Evolutionary conservation across 2,329 filamentous ascomycete species (phyloP), one percentile per base, ranked within the genome.

Genomic region (Phaeosphaeriaceae sp.): DNA sequence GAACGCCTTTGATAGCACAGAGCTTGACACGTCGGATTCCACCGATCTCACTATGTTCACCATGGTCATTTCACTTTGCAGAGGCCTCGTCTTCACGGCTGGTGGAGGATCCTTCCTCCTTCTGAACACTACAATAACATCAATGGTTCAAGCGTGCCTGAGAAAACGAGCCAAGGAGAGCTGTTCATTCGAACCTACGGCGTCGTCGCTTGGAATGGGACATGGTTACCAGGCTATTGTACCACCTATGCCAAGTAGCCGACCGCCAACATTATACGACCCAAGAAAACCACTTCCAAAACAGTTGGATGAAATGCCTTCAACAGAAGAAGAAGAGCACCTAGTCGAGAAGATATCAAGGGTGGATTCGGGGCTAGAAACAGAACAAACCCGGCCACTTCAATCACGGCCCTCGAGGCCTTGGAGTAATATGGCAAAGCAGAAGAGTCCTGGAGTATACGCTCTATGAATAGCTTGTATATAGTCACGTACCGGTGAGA

Each of bases 171-270:
- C 49, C 9, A 57, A 52, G 26, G 60, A 66, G 34, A 57, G 52
- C 37, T 68, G 63, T 46, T 63, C 59, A 3, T 70, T 70, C 37
- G 66, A 68, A 47, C 67, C 67, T 26, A 68, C 61, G 9, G 64
- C 60, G n/a, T 68, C 64, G 5, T 54, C 56, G 16, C 50, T 70
- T 8, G 66, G 66, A 6, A 68, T 68, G 62, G 43, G 54, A 1
- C 57, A 66, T 29, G 60, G 56, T 12, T 64, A 67, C 26, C 45
- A 56, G 32, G 59, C 58, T 26, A 48, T 59, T 12, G 18, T 50
- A 0, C 64, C 66, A 6, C 43, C 50, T 15, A 29, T 35, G 11
- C 38, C 51, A 4, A 41, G 60, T 7, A 50, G 46, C 18, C 50
- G 52, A n/a, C 54, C 64, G 13, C 60, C 66, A 3, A 62, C 63